Percentiles rank a stretch among this genome's conserved stretches.
Conservation (phyloP, 2,329 filamentous ascomycete genomes). For the Ophiostoma pallidulum region DNA sequence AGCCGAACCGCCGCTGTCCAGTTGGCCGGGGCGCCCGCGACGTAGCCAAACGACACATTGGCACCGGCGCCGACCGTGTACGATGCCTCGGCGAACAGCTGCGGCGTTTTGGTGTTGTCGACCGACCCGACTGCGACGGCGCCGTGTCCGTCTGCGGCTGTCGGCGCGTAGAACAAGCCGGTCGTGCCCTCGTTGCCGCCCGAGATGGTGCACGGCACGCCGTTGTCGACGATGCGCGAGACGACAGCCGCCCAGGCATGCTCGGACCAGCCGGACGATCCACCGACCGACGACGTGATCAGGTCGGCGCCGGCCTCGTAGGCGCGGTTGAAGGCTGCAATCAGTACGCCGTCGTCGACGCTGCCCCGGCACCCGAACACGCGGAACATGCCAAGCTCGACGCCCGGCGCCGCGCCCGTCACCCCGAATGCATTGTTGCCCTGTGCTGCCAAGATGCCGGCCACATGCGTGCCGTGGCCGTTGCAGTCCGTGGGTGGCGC, state of each 20-base stretch:
- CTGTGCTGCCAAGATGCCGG: constrained; percentile 54
- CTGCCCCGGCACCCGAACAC: constrained; percentile 47
- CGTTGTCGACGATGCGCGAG: constrained; percentile 43
- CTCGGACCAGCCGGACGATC: constrained; percentile 41
- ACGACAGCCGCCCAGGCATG: constrained; percentile 41
- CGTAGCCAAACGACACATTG: constrained; percentile 32
- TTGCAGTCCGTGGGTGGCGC: constrained; percentile 41
- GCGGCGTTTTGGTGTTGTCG: constrained; percentile 30
- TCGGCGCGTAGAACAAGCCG: constrained; percentile 41
- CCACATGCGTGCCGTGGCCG: constrained; percentile 53
- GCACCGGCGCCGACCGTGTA: constrained; percentile 29
- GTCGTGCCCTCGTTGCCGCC: constrained; percentile 41
- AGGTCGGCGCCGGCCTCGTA: constrained; percentile 51
- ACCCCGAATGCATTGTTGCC: constrained; percentile 40
- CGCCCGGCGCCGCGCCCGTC: constrained; percentile 47
- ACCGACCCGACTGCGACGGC: constrained; percentile 42
- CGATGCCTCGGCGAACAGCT: constrained; percentile 32
- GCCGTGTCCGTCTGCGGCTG: constrained; percentile 37
- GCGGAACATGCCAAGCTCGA: constrained; percentile 46
- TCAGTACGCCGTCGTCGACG: constrained; percentile 46
- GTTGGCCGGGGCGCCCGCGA: constrained; percentile 29
- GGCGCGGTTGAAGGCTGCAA: constrained; percentile 49
- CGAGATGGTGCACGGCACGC: constrained; percentile 40
- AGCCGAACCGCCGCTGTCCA: constrained; percentile 39
- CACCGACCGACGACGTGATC: constrained; percentile 47